Conservation (phyloP, 2,329 filamentous ascomycete genomes). For the Reticulascus tulasneorum region DNA sequence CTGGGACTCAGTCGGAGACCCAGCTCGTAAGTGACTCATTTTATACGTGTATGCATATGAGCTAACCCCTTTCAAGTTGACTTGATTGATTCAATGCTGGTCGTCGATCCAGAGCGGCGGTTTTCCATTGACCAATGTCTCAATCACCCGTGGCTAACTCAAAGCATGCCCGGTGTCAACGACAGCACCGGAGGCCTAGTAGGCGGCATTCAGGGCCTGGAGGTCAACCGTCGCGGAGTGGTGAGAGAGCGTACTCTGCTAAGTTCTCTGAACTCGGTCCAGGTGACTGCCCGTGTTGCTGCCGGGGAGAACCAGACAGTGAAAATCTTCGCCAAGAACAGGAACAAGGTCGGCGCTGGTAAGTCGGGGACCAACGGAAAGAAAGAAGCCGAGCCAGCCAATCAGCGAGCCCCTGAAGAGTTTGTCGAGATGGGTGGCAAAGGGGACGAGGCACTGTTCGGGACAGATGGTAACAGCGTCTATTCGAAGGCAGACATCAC, state of each 20-base stretch:
- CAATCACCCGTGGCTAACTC: conserved; percentile 82
- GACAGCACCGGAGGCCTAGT: conserved; percentile 93
- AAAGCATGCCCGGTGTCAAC: conserved; percentile 55
- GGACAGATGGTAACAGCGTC: conserved; percentile 52
- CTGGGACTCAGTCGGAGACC: conserved; percentile 85
- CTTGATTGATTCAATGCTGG: conserved; percentile 91
- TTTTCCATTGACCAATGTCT: conserved; percentile 90
- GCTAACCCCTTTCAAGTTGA: conserved; percentile 52
- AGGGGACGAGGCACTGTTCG: conserved; percentile 76
- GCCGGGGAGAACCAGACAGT: conserved; percentile 45
- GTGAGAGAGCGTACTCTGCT: conserved; percentile 81
- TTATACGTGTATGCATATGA: too few species aligned
- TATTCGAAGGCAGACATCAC: conserved; percentile 40
- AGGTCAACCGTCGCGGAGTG: conserved; percentile 78
- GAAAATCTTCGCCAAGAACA: conserved; percentile 74
- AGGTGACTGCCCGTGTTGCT: conserved; percentile 45
- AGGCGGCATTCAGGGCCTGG: conserved; percentile 75
- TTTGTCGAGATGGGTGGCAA: conserved; percentile 84
- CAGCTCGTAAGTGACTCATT: conserved; percentile 54
- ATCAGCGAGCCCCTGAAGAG: conserved; percentile 64
- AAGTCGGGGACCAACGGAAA: conserved; percentile 24
- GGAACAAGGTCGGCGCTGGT: conserved; percentile 22
- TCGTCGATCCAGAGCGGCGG: conserved; percentile 77
- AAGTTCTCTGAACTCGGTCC: conserved; percentile 73
- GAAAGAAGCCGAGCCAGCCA: conserved; percentile 64